phyloP scores from a whole-genome alignment of 2,329 filamentous ascomycete genomes.

The Colletotrichum godetiae region DNA sequence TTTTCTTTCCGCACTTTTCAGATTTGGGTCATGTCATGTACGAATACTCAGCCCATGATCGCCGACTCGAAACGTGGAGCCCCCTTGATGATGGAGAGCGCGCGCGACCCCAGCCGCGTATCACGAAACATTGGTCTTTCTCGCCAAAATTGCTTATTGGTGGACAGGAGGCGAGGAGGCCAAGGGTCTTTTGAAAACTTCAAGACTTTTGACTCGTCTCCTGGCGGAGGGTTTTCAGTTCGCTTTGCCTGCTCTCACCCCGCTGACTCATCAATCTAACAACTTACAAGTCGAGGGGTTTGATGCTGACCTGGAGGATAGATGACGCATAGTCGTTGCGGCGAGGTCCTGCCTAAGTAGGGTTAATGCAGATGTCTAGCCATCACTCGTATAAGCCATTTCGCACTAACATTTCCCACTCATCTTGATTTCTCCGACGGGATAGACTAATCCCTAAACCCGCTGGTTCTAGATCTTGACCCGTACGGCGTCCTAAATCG shows the following conservation, averaged over 20 bases:
- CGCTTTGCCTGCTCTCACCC: background rate
- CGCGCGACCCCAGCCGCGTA: background rate
- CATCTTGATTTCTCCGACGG: background rate
- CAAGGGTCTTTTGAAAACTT: background rate
- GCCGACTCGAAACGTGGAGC: conserved; percentile 13
- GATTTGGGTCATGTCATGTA: background rate
- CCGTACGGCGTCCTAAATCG: background rate
- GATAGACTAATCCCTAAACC: background rate
- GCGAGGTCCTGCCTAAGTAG: background rate
- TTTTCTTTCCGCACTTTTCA: background rate
- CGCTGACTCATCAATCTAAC: too few relatives aligned
- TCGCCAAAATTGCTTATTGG: background rate
- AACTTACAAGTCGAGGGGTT: too few relatives aligned
- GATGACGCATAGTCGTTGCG: background rate
- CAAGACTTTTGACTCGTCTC: background rate
- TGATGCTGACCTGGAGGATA: background rate
- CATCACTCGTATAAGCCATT: background rate
- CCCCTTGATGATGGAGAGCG: background rate
- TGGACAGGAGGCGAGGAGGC: background rate
- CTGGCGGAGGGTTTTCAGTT: background rate
- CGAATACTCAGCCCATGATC: background rate
- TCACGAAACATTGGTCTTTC: conserved; percentile 10
- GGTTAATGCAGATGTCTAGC: background rate
- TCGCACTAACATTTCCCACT: background rate
- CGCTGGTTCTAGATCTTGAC: background rate